Conservation (phyloP, 2,329 filamentous ascomycete species). For the Chrysoporthe puriensis region DNA sequence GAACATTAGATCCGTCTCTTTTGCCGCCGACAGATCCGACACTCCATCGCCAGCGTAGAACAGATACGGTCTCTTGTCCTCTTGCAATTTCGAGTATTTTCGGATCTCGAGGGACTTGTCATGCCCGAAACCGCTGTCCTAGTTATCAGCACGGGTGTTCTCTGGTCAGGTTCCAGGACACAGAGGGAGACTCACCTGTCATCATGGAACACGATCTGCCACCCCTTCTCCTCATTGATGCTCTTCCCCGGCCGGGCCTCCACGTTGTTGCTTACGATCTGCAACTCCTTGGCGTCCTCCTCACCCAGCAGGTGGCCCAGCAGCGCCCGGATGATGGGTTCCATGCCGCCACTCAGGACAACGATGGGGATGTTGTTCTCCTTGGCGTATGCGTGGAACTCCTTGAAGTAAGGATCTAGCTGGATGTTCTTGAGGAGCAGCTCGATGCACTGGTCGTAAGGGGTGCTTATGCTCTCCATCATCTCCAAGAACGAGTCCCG, state of each 20-base stretch:
- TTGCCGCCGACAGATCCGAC: constrained; percentile 87
- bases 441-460: constrained; percentile 81
- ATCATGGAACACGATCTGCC: constrained; percentile 88
- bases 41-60: constrained; percentile 97
- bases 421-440: constrained; percentile 81
- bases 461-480: constrained; percentile 83
- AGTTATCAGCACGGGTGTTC: neutral
- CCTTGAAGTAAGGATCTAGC: constrained; percentile 84
- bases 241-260: constrained; percentile 64
- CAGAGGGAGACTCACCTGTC: constrained; percentile 61
- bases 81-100: constrained; percentile 77
- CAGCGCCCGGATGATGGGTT: constrained; percentile 84
- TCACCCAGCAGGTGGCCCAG: constrained; percentile 79
- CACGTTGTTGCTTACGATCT: constrained; percentile 90
- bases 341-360: constrained; percentile 90
- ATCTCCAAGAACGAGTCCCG: constrained; percentile 87
- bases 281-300: constrained; percentile 73
- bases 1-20: constrained; percentile 91
- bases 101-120: constrained; percentile 93
- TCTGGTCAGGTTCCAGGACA: neutral
- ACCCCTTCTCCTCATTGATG: constrained; percentile 80
- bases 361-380: constrained; percentile 88
- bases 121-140: constrained; percentile 78
- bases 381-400: constrained; percentile 84
- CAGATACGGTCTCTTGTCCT: constrained; percentile 72